Base-by-base conservation (phyloP, 768 basidiomycete genomes). In the Lactarius evosmus region DNA sequence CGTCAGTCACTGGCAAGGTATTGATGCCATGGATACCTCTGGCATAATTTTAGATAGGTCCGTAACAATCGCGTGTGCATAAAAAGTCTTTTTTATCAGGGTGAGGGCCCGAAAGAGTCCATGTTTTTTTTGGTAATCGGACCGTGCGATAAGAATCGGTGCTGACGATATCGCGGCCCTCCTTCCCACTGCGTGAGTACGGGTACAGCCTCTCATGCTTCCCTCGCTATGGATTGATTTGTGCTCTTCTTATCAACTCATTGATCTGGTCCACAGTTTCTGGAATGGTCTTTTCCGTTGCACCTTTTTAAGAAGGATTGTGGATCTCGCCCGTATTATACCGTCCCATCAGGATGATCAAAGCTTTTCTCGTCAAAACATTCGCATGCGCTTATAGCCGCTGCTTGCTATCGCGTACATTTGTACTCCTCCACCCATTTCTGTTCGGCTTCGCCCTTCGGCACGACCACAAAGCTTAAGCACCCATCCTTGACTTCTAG, bases 371-470 rank as follows among this genome's bases (percentile, higher is more conserved):
- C 41, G 41, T 44, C 44, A 8, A 9, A 46, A 22, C 22, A 40
- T 46, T 22, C 44, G 11, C n/a, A 46, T 11, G 22, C 3, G 44
- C 44, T 22, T 22, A 7, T 11, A 4, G n/a, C 4, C n/a, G n/a
- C 44, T 0, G 9, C 14, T 40, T 22, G 7, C 16, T 57, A 78
- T 71, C 82, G 74, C 11, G 65, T 74, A 69, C 76, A 79, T 78
- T 98, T 98, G 81, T 85, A 95, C 58, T 91, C 88, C 27, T 89
- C 86, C 36, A 97, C 83, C 95, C 95, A 98, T 66, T 83, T 84
- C 72, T 82, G 80, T 74, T 98, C 94, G 57, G 80, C 83, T 7
- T 79, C 80, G 1, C 91, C 91, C 72, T 84, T 91, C 1, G 88
- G 90, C 61, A 95, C 71, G 14, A 92, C 87, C 9, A 84, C 86